phyloP scores from a whole-genome alignment of 2,329 filamentous ascomycete genomes.

The Corinectria fuckeliana region DNA sequence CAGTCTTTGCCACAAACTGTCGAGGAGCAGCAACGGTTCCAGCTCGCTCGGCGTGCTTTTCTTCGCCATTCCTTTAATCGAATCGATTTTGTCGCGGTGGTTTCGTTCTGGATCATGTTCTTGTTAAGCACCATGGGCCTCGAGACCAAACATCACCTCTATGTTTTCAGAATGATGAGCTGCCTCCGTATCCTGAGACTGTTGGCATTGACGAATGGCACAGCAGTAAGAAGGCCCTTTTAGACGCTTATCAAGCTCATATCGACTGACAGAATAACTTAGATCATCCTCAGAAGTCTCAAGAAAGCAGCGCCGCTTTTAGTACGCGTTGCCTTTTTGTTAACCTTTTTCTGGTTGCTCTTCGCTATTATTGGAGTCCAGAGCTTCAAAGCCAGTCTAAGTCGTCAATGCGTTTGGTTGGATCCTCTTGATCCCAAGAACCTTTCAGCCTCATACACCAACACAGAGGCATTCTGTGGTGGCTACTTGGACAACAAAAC shows the following conservation, averaged over 20 bases:
- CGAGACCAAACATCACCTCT: conserved; percentile 75
- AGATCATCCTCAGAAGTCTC: conserved; percentile 92
- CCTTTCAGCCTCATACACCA: conserved; percentile 63
- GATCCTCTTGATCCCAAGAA: conserved; percentile 66
- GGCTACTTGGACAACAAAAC: conserved; percentile 73
- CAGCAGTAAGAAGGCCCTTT: conserved; percentile 67
- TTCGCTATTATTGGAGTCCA: conserved; percentile 98
- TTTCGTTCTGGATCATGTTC: conserved; percentile 96
- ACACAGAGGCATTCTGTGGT: conserved; percentile 81
- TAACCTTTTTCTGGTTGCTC: conserved; percentile 96
- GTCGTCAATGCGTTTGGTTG: conserved; percentile 79
- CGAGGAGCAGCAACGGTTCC: conserved; percentile 80
- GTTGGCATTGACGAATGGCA: conserved; percentile 91
- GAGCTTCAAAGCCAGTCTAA: conserved; percentile 87
- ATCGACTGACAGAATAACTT: conserved; percentile 22
- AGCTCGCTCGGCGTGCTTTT: conserved; percentile 90
- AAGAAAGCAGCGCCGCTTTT: conserved; percentile 94
- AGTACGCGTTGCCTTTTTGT: conserved; percentile 90
- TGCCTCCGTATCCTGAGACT: conserved; percentile 91
- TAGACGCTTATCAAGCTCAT: neutral
- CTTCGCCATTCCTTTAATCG: conserved; percentile 95
- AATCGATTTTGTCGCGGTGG: conserved; percentile 90
- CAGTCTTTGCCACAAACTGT: conserved; percentile 63
- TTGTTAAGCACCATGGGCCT: conserved; percentile 71
- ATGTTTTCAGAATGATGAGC: conserved; percentile 95